A percentile compares a stretch with the other conserved stretches of the same genome.
These are phyloP conservation scores for Lasiosphaeria miniovina DNA, from an alignment of 495 filamentous ascomycete genomes.

Conservation along the genomic window DNA sequence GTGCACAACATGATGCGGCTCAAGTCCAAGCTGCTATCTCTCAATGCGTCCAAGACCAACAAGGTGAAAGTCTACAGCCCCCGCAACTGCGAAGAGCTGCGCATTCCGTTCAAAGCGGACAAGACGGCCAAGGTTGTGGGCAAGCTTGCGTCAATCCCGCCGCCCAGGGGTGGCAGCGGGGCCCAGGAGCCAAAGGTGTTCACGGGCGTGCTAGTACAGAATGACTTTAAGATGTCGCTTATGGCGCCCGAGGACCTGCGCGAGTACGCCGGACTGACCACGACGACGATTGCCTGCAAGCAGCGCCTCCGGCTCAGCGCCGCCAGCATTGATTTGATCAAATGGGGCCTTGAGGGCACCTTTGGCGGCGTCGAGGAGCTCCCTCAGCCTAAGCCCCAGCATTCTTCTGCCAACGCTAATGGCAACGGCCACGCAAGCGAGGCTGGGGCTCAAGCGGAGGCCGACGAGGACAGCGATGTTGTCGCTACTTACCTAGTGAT, in stretches of 20 bases:
- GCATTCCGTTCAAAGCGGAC: slow-evolving; percentile 92
- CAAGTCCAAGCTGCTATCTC: slow-evolving; percentile 87
- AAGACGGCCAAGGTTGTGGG: slow-evolving; percentile 96
- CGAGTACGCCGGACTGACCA: slow-evolving; percentile 93
- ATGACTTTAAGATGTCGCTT: slow-evolving; percentile 90
- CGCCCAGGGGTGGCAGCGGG: slow-evolving; percentile 43
- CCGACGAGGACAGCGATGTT: slow-evolving; percentile 35
- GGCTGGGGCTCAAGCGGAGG: slow-evolving; percentile 51
- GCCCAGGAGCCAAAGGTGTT: slow-evolving; percentile 54
- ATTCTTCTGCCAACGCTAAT: slow-evolving; percentile 23
- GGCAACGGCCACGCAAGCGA: slow-evolving; percentile 45
- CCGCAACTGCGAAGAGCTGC: slow-evolving; percentile 90
- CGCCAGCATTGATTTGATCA: slow-evolving; percentile 84
- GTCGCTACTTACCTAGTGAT: slow-evolving; percentile 74
- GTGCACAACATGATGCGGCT: slow-evolving; percentile 97
- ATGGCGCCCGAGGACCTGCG: slow-evolving; percentile 95
- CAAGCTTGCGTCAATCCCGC: slow-evolving; percentile 77
- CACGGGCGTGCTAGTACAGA: slow-evolving; percentile 89
- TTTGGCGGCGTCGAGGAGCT: slow-evolving; percentile 83
- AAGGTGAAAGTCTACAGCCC: slow-evolving; percentile 91
- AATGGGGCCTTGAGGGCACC: slow-evolving; percentile 90
- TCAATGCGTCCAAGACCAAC: slow-evolving; percentile 74
- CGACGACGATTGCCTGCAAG: slow-evolving; percentile 86
- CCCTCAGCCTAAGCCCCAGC: slow-evolving; percentile 37
- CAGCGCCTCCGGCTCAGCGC: slow-evolving; percentile 82